Evolutionary conservation across 2,329 filamentous ascomycete species (phyloP).

Genomic region (Neofusicoccum umdonicola): DNA sequence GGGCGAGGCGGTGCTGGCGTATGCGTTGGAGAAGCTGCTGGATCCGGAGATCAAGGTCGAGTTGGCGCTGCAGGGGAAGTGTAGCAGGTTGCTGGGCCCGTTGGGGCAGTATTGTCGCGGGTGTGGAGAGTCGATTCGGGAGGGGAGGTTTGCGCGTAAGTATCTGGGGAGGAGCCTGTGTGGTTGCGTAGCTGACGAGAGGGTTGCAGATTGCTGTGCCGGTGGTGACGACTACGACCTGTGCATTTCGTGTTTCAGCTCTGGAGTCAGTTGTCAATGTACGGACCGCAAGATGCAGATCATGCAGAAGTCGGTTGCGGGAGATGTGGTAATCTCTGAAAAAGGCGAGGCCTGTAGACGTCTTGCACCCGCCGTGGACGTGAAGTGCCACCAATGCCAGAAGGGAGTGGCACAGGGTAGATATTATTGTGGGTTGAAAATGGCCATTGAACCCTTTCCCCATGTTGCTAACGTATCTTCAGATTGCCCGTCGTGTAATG

Average conservation of each 20-base stretch:
- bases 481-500: background rate
- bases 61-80: background rate
- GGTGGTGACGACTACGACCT: background rate
- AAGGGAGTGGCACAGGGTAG: background rate
- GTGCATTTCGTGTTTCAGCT: background rate
- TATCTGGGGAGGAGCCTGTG: background rate
- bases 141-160: conserved; percentile 11
- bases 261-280: background rate
- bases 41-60: conserved; percentile 7
- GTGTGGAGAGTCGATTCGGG: background rate
- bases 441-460: no score
- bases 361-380: background rate
- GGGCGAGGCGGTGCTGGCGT: conserved; percentile 4
- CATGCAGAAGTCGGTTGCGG: conserved; percentile 7
- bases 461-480: background rate
- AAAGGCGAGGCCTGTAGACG: background rate
- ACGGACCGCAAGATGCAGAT: background rate
- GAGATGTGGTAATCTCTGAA: background rate
- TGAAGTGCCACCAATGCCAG: background rate
- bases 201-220: background rate
- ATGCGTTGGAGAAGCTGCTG: conserved; percentile 11
- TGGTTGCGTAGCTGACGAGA: background rate
- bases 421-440: background rate
- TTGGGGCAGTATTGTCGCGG: conserved; percentile 10
- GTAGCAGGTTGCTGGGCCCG: conserved; percentile 5